Base-by-base conservation (phyloP, 106 monocot genomes). In the Alisma plantagoaquatica region DNA sequence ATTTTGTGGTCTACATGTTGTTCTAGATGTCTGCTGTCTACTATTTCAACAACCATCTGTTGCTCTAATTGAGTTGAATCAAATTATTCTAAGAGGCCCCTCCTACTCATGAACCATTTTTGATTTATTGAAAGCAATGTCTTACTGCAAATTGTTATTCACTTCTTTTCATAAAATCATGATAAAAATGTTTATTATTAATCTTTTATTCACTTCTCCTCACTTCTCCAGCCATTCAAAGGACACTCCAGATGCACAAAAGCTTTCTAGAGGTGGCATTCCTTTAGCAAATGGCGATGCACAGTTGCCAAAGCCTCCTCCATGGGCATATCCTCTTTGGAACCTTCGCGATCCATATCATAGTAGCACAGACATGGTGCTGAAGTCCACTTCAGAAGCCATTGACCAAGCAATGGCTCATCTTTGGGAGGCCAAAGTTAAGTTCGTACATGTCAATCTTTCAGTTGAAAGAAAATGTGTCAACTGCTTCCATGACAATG, bases 291-390 rank as follows among this genome's bases (percentile, higher is more conserved):
- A 90, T 77, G 90, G 85, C 35, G 90, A 98, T 70, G 86, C 71
- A 42, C 98, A 90, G 59, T 72, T 86, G 57, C 85, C 81, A 57
- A 98, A 90, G 71, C 98, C 98, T 46, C 98, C 98, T 64, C 85
- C 90, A 28, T 98, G 98, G 98, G 98, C 98, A 46, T 98, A 82
- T 74, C 98, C 98, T 61, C 61, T 90, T 28, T 85, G 85, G 90
- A 76, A 68, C 57, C 75, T 70, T 29, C 62, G 58, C 54, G 85
- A 82, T 15, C 58, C 63, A 22, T 57, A 82, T 58, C 68, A 54
- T 46, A 59, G 75, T 66, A 79, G 76, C 49, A 75, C 80, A 51
- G 78, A 84, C 47, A 75, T 73, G 54, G 82, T 82, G 85, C 49
- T 90, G 24, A 85, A 59, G 45, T 86, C 76, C 43, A 79, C 98